Conservation (phyloP, 176 grass and related monocot genomes). For the Neostapfia colusana region DNA sequence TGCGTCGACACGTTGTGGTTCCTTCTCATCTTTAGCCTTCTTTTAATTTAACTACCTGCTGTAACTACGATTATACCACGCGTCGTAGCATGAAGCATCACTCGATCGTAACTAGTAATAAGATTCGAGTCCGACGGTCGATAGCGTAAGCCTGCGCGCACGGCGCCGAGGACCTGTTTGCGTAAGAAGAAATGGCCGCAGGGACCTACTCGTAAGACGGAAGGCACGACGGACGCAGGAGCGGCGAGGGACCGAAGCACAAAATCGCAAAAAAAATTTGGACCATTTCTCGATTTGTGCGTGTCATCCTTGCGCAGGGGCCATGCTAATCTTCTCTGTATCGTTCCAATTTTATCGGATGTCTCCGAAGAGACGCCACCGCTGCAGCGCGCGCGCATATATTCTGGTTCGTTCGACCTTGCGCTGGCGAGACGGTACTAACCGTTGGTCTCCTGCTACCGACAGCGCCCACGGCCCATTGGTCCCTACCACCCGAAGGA, state of each 20-base stretch:
- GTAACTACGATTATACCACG: neutral
- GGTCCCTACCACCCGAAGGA: neutral
- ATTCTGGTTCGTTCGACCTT: fast-evolving
- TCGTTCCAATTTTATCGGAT: conserved; percentile 21
- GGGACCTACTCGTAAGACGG: neutral
- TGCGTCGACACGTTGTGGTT: neutral
- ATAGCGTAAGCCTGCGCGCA: neutral
- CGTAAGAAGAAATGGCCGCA: fast-evolving
- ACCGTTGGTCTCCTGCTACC: neutral
- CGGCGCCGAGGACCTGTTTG: neutral
- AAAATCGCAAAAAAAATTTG: conserved; percentile 11
- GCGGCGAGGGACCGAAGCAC: neutral
- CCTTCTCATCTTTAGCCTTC: neutral
- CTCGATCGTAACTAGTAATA: neutral
- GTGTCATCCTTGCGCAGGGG: conserved; percentile 16
- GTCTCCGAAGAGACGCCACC: neutral
- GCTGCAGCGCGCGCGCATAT: fast-evolving
- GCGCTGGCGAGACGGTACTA: neutral
- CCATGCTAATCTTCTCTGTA: conserved; percentile 20
- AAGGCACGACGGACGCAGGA: too few species aligned
- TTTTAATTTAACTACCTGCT: neutral
- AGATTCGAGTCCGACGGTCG: neutral
- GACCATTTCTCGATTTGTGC: conserved; percentile 18
- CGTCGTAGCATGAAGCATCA: neutral
- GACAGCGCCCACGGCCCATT: too few species aligned